Conservation (phyloP, 768 basidiomycete genomes). For the Russula olivacea region DNA sequence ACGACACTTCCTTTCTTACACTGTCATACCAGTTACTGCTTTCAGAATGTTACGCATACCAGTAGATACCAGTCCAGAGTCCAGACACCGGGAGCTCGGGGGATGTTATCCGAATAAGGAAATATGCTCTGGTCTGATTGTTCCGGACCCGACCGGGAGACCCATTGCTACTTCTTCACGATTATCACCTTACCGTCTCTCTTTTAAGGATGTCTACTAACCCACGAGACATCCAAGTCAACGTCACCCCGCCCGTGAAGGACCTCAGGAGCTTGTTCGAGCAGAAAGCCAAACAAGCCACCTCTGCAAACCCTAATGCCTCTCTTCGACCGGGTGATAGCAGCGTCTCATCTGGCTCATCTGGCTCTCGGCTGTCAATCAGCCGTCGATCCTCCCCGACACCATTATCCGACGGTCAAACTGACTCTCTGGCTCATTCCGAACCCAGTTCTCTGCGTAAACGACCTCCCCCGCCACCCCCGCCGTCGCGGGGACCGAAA, state of each 20-base stretch:
- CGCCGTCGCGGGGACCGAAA: constrained; percentile 14
- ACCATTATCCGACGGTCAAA: not conserved
- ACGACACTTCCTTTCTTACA: not conserved
- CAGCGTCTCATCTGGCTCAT: not conserved
- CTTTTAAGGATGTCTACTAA: constrained; percentile 1
- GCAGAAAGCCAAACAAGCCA: constrained; percentile 8
- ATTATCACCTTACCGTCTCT: not conserved
- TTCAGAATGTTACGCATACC: not conserved
- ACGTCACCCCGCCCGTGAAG: constrained; percentile 14
- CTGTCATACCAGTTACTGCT: not conserved
- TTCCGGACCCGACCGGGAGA: too few relatives aligned
- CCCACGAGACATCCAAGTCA: constrained; percentile 2
- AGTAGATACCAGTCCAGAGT: not conserved
- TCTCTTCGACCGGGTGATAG: constrained; percentile 5
- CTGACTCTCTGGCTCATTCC: not conserved
- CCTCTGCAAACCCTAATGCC: not conserved
- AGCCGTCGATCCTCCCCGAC: constrained; percentile 14
- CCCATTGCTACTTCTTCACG: too few relatives aligned
- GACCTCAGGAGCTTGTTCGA: constrained; percentile 18
- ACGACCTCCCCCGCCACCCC: constrained; percentile 13
- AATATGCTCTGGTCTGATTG: not conserved
- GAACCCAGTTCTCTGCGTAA: constrained; percentile 17
- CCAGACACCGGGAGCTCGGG: not conserved
- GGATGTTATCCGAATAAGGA: constrained; percentile 7
- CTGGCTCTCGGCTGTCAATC: not conserved